phyloP scores from a whole-genome alignment of 768 basidiomycete species.

The Sporobolomyces pararoseus region DNA sequence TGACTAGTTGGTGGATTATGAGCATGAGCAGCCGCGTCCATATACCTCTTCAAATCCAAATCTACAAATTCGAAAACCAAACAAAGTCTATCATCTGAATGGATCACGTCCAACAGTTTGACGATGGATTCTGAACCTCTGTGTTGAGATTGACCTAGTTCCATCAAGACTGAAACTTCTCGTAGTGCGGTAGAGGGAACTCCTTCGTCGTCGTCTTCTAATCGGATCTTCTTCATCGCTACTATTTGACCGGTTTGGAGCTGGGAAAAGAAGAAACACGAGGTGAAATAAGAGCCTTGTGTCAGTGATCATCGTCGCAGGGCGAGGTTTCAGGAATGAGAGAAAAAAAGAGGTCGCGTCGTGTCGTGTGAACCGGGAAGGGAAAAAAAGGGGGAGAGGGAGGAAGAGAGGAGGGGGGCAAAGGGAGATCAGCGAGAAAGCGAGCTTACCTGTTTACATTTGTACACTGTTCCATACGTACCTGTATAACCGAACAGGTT shows the following conservation, averaged over 20 bases:
- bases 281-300: too few species aligned
- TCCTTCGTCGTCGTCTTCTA: constrained; percentile 97
- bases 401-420: background rate
- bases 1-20: constrained; percentile 41
- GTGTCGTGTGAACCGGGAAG: background rate
- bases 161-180: constrained; percentile 93
- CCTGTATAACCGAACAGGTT: constrained; percentile 63
- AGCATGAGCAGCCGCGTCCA: constrained; percentile 74
- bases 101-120: constrained; percentile 91
- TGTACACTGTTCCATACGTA: constrained; percentile 97
- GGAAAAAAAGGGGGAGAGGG: background rate
- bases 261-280: too few species aligned
- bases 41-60: constrained; percentile 92
- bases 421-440: background rate
- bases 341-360: too few species aligned
- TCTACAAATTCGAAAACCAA: constrained; percentile 98
- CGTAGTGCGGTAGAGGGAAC: constrained; percentile 95
- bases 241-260: constrained; percentile 70
- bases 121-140: constrained; percentile 61
- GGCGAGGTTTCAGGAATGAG: too few species aligned
- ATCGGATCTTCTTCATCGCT: constrained; percentile 93
- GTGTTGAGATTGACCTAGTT: constrained; percentile 73
- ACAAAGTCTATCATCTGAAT: constrained; percentile 93
- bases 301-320: too few species aligned
- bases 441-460: constrained; percentile 65